Conservation (phyloP, 139 green algal species). For the Chlorella sp. region DNA sequence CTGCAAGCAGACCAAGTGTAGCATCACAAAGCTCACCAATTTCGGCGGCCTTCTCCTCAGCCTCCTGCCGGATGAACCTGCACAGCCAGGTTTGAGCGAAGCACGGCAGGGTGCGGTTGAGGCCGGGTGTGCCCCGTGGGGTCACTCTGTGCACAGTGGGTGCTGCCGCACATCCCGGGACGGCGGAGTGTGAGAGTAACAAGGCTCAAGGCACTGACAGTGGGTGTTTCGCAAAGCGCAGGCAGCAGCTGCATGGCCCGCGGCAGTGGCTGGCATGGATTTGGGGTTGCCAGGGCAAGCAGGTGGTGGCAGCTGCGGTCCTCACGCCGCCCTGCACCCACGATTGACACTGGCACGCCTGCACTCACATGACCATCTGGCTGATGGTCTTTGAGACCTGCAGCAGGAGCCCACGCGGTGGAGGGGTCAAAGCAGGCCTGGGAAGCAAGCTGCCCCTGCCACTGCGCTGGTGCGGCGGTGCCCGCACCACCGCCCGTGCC, state of each 20-base stretch:
- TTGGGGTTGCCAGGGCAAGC: not conserved
- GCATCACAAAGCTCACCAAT: constrained; percentile 59
- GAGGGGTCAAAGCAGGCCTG: too few relatives aligned
- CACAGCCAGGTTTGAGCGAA: not conserved
- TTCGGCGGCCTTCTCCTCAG: constrained; percentile 98
- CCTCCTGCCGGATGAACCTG: constrained; percentile 98
- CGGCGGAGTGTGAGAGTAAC: too few relatives aligned
- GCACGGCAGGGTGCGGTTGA: not conserved
- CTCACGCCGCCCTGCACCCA: too few relatives aligned
- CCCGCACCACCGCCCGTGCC: not conserved
- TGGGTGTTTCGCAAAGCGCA: too few relatives aligned
- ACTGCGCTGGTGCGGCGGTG: too few relatives aligned
- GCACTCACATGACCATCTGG: constrained; percentile 86
- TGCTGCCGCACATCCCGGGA: too few relatives aligned
- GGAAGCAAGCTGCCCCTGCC: not conserved
- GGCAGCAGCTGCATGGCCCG: not conserved
- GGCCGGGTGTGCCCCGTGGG: too few relatives aligned
- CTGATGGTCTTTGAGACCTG: constrained; percentile 90
- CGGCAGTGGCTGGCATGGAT: not conserved
- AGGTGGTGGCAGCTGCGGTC: not conserved
- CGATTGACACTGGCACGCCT: not conserved
- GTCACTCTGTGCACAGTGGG: too few relatives aligned
- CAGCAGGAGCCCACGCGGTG: not conserved
- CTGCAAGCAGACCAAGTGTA: too few relatives aligned
- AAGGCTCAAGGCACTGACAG: not conserved